A percentile compares a stretch with the other conserved stretches of the same genome.
phyloP scores from a whole-genome alignment of 2,329 filamentous ascomycete species.

The Colletotrichum sp. region DNA sequence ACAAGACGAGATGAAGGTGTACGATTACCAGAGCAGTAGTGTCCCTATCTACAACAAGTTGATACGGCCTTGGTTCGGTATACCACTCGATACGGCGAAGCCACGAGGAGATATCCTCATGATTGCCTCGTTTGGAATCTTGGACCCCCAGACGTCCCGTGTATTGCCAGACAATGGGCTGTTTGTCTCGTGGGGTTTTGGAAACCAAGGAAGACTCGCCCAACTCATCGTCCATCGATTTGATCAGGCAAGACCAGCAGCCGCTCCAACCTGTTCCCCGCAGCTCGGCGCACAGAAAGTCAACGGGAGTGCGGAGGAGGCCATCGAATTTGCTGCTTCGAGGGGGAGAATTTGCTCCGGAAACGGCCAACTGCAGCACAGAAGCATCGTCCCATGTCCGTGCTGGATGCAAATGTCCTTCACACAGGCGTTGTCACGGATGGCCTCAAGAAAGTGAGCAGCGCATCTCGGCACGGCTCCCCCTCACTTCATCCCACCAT shows the following conservation, averaged over 20 bases:
- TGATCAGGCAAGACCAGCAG: not conserved
- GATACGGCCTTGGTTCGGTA: not conserved
- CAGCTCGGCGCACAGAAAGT: not conserved
- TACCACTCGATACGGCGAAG: not conserved
- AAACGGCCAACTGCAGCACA: not conserved
- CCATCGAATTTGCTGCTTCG: not conserved
- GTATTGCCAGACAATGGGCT: conserved; percentile 2
- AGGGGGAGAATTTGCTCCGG: conserved; percentile 15
- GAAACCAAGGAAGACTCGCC: not conserved
- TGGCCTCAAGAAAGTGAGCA: not conserved
- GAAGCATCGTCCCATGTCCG: not conserved
- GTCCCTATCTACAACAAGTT: not conserved
- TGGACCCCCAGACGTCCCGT: not conserved
- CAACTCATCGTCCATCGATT: not conserved
- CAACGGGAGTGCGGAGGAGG: conserved; percentile 8
- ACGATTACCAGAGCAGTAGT: not conserved
- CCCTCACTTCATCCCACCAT: not conserved
- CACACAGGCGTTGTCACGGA: not conserved
- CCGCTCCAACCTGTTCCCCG: not conserved
- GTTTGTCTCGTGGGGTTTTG: not conserved
- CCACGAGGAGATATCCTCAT: not conserved
- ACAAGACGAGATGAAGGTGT: not conserved
- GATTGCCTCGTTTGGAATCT: not conserved
- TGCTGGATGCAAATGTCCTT: not conserved
- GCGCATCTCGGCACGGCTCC: not conserved